These are phyloP conservation scores for Pseudomonodictys pantanalensis DNA, from an alignment of 495 filamentous ascomycete species.

Conservation along the genomic window DNA sequence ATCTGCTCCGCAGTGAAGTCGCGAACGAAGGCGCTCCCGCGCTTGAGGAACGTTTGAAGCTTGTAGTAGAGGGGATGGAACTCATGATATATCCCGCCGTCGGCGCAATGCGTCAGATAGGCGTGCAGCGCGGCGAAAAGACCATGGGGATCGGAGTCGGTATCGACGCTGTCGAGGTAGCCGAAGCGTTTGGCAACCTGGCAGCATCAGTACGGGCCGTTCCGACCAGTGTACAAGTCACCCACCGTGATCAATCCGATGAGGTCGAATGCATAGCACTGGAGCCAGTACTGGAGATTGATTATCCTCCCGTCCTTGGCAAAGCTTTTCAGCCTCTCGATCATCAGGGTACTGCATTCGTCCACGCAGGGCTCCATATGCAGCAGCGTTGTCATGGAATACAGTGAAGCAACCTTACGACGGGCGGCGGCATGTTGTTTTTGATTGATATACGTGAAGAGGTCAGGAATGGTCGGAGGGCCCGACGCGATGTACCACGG, in stretches of 20 bases:
- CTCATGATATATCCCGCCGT: too few species aligned
- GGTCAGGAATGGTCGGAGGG: neutral
- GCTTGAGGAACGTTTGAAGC: too few species aligned
- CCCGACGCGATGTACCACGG: neutral
- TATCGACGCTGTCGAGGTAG: too few species aligned
- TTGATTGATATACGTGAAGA: neutral
- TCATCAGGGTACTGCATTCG: neutral
- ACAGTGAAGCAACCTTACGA: conserved; percentile 21
- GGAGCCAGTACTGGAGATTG: neutral
- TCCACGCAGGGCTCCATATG: neutral
- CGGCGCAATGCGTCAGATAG: too few species aligned
- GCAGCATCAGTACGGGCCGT: too few species aligned
- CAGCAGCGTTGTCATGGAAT: conserved; percentile 4
- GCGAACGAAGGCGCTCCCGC: too few species aligned
- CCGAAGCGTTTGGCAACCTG: too few species aligned
- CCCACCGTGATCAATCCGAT: neutral
- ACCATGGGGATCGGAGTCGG: too few species aligned
- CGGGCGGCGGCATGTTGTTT: neutral
- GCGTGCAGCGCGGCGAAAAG: too few species aligned
- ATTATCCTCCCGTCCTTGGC: neutral
- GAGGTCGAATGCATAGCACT: neutral
- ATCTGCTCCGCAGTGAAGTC: too few species aligned
- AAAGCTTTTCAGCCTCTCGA: neutral
- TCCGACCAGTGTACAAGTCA: too few species aligned
- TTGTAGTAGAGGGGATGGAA: too few species aligned